These are phyloP conservation scores for Rosa lucieae DNA, from an alignment of 306 rosid species.

Conservation along the genomic window DNA sequence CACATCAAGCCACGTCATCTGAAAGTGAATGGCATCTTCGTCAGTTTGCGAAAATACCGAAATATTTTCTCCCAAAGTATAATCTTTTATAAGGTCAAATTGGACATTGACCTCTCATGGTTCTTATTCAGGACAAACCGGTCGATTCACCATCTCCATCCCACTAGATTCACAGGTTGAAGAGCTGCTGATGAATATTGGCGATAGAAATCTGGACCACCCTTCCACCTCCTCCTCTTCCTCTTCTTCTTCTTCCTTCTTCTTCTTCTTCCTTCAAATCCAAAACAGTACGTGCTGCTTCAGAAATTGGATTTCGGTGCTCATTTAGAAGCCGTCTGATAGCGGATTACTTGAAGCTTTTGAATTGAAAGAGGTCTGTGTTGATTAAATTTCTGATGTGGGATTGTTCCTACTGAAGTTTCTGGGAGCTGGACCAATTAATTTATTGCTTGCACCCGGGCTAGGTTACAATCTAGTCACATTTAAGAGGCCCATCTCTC, in stretches of 20 bases:
- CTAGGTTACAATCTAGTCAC: not conserved
- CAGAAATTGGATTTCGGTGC: not conserved
- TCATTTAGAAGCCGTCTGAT: not conserved
- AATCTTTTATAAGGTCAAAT: not conserved
- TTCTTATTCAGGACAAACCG: not conserved
- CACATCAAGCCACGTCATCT: constrained; percentile 12
- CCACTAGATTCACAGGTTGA: not conserved
- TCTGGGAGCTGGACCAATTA: constrained; percentile 5
- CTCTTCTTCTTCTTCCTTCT: too few relatives aligned
- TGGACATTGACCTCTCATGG: not conserved
- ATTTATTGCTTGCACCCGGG: not conserved
- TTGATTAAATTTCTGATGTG: not conserved
- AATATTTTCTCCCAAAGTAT: not conserved
- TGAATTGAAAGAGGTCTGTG: not conserved
- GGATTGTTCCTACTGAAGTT: constrained; percentile 11
- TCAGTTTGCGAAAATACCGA: not conserved
- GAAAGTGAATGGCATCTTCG: constrained; percentile 9
- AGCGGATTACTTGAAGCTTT: not conserved
- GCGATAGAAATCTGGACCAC: constrained; percentile 1
- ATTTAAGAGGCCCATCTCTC: not conserved
- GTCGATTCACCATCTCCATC: not conserved
- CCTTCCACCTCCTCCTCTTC: not conserved
- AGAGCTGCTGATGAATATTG: not conserved
- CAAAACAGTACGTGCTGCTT: not conserved
- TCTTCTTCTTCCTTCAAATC: not conserved